Evolutionary conservation across 306 rosid species (phyloP).

Genomic region (Betula pendula): DNA sequence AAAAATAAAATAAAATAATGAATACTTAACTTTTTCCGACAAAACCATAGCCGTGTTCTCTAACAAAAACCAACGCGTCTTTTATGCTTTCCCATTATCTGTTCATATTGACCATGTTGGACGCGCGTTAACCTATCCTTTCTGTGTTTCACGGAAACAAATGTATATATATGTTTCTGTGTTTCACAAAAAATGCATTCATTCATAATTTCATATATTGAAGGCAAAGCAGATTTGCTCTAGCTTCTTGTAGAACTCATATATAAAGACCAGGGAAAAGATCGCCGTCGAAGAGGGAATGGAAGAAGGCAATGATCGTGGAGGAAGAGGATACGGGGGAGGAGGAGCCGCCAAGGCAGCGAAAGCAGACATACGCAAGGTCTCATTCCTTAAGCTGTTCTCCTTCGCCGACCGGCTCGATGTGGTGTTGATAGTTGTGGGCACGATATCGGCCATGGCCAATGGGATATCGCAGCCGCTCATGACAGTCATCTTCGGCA

Average conservation of each 20-base stretch:
- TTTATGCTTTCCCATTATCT: too few species aligned
- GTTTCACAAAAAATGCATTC: too few species aligned
- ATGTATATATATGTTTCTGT: too few species aligned
- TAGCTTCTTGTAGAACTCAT: neutral
- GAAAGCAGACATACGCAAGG: constrained; percentile 28
- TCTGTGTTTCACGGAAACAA: too few species aligned
- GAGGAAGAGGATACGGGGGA: neutral
- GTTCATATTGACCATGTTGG: too few species aligned
- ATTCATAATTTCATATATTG: too few species aligned
- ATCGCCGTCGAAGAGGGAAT: neutral
- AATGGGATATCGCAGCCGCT: constrained; percentile 70
- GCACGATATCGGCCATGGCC: constrained; percentile 46
- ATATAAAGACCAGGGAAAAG: neutral
- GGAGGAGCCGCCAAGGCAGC: neutral
- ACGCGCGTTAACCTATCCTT: too few species aligned
- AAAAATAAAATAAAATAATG: too few species aligned
- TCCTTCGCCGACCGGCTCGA: constrained; percentile 64
- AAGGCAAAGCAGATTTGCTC: neutral
- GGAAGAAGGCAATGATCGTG: neutral
- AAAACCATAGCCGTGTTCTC: too few species aligned
- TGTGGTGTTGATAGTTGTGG: constrained; percentile 51
- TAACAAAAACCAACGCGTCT: too few species aligned
- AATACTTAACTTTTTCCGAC: too few species aligned
- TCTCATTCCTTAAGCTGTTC: constrained; percentile 64
- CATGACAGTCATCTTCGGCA: constrained; percentile 66